A percentile compares a stretch with the other conserved stretches of the same genome.
Evolutionary conservation across 1,284 basidiomycete species (phyloP).

Genomic region (Ceratobasidium sp.): DNA sequence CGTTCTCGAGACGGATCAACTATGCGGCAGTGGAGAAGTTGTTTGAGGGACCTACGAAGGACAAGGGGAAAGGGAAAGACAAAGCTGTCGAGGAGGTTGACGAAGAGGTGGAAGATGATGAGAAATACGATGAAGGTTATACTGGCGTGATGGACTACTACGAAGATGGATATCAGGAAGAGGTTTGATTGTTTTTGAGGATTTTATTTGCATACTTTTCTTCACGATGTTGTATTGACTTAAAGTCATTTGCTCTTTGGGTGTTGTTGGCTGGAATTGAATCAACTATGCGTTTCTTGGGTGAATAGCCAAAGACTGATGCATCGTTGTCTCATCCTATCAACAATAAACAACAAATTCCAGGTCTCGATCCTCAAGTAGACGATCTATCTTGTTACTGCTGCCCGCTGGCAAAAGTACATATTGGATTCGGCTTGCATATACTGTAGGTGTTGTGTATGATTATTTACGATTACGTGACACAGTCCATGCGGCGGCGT

Average conservation of each 20-base stretch:
- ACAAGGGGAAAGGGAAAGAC: constrained; percentile 55
- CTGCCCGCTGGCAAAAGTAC: no score
- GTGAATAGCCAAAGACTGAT: no score
- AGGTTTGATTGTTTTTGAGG: constrained; percentile 49
- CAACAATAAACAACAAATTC: no score
- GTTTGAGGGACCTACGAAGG: constrained; percentile 62
- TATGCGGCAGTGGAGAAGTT: constrained; percentile 83
- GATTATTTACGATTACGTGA: no score
- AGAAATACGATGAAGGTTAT: constrained; percentile 44
- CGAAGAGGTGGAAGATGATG: constrained; percentile 43
- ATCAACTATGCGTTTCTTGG: no score
- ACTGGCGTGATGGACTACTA: constrained; percentile 52
- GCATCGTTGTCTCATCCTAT: no score
- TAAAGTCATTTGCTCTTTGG: not conserved
- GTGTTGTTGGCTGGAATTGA: no score
- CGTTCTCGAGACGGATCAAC: constrained; percentile 87
- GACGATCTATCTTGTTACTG: no score
- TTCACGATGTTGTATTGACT: not conserved
- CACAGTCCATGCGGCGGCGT: no score
- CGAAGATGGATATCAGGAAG: constrained; percentile 57
- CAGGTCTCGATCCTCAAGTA: no score
- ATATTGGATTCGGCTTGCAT: no score
- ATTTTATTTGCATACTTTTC: not conserved
- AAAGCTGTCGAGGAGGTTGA: constrained; percentile 57
- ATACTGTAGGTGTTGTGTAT: no score